These are phyloP conservation scores for Zelopaecilomyces penicillatus DNA, from an alignment of 2,329 filamentous ascomycete species.

Conservation along the genomic window DNA sequence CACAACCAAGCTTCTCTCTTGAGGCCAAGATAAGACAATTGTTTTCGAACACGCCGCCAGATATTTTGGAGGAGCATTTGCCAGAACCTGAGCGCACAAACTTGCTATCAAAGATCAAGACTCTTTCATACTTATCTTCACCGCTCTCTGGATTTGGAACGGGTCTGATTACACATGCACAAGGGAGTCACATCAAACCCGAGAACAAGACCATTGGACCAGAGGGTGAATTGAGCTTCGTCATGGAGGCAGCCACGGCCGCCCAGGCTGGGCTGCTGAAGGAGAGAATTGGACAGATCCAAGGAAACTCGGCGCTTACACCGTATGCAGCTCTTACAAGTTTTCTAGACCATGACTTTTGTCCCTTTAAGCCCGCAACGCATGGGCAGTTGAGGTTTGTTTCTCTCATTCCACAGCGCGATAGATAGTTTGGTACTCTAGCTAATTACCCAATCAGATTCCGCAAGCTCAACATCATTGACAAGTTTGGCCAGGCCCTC, in stretches of 20 bases:
- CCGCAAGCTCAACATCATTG: constrained; percentile 37
- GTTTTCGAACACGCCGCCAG: constrained; percentile 18
- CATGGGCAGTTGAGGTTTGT: constrained; percentile 36
- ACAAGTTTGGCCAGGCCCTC: constrained; percentile 40
- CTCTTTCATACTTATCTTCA: constrained; percentile 16
- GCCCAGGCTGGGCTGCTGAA: constrained; percentile 14
- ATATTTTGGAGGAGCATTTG: constrained; percentile 12
- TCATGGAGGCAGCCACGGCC: neutral
- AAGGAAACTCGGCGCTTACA: constrained; percentile 19
- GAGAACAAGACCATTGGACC: constrained; percentile 13
- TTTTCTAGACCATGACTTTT: constrained; percentile 13
- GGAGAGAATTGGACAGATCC: constrained; percentile 16
- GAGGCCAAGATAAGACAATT: constrained; percentile 24
- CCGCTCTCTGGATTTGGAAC: constrained; percentile 24
- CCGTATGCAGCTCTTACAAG: constrained; percentile 25
- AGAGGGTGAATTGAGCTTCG: constrained; percentile 1
- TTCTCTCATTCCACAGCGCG: neutral
- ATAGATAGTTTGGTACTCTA: too few relatives aligned
- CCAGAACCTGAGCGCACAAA: constrained; percentile 4
- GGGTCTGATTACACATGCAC: constrained; percentile 22
- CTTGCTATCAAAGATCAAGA: constrained; percentile 3
- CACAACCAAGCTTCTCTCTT: constrained; percentile 29
- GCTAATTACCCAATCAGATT: constrained; percentile 16
- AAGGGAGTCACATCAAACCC: constrained; percentile 34
- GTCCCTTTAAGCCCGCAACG: constrained; percentile 35